Percentiles rank a stretch among this genome's conserved stretches.
Conservation (phyloP, 192 early-diverging fungal species). For the Podila clonocystis region DNA sequence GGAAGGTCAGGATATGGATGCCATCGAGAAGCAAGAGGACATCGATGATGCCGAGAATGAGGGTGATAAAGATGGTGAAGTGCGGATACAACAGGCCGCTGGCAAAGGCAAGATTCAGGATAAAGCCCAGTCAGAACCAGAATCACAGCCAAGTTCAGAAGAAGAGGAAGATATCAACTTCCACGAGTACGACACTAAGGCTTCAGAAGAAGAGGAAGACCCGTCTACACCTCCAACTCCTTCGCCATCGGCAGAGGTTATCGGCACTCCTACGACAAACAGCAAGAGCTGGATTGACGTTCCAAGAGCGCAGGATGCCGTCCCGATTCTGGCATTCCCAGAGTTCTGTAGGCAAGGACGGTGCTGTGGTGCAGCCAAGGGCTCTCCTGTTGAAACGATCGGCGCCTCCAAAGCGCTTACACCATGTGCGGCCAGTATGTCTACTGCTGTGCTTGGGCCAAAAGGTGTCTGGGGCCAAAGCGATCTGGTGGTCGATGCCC, state of each 20-base stretch:
- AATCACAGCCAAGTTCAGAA: background rate
- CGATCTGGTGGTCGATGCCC: slow-evolving; percentile 10
- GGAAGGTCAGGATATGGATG: slow-evolving; percentile 4
- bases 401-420: slow-evolving; percentile 14
- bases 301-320: background rate
- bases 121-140: no score
- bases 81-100: slow-evolving; percentile 17
- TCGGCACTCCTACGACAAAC: background rate
- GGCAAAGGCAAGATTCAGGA: background rate
- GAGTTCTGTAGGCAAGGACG: slow-evolving; percentile 39
- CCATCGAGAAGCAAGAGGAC: slow-evolving; percentile 7
- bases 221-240: background rate
- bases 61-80: slow-evolving; percentile 10
- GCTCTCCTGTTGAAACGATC: background rate
- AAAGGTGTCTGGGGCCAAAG: slow-evolving; percentile 32
- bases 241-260: background rate
- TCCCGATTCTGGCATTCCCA: slow-evolving; percentile 11
- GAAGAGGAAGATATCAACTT: slow-evolving; percentile 34
- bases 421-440: slow-evolving; percentile 45
- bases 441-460: slow-evolving; percentile 24
- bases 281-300: background rate
- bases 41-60: background rate
- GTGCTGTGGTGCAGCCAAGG: slow-evolving; percentile 34
- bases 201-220: background rate
- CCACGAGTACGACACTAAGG: slow-evolving; percentile 32